phyloP scores from a whole-genome alignment of 2,329 filamentous ascomycete species.

The Claviceps paspali region DNA sequence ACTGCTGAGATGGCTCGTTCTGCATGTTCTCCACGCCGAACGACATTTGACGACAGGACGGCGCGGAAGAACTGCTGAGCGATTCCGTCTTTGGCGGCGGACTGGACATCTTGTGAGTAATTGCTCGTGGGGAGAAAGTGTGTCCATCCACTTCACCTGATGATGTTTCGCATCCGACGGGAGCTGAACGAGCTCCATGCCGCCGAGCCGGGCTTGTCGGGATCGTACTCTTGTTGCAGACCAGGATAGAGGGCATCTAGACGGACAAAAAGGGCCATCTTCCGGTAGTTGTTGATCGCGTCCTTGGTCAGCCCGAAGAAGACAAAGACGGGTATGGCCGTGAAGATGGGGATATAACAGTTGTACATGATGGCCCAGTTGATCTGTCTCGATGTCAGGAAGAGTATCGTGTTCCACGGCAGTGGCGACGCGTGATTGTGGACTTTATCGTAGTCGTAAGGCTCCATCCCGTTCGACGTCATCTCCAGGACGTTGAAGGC shows the following conservation, averaged over 20 bases:
- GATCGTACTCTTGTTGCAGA: conserved; percentile 24
- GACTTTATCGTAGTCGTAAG: conserved; percentile 27
- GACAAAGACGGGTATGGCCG: conserved; percentile 30
- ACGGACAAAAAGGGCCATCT: conserved; percentile 22
- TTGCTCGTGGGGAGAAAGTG: background rate
- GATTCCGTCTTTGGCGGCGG: background rate
- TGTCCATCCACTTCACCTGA: conserved; percentile 8
- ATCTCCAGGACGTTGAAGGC: conserved; percentile 24
- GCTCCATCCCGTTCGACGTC: conserved; percentile 11
- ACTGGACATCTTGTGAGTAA: conserved; percentile 4
- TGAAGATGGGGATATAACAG: conserved; percentile 32
- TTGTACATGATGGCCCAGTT: conserved; percentile 27
- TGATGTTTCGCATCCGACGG: conserved; percentile 7
- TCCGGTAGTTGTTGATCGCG: conserved; percentile 33
- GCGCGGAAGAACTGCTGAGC: conserved; percentile 9
- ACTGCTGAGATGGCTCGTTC: conserved; percentile 8
- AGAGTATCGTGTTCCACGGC: conserved; percentile 33
- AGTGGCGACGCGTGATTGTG: conserved; percentile 22
- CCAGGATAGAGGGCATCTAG: conserved; percentile 28
- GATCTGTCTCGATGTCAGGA: conserved; percentile 25
- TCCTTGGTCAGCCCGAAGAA: conserved; percentile 43
- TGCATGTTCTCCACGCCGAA: conserved; percentile 6
- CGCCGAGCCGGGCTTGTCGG: conserved; percentile 13
- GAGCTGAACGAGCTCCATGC: conserved; percentile 12
- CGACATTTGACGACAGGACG: conserved; percentile 8